These are phyloP conservation scores for Fraxinus angustifolia DNA, from an alignment of 305 asterid species.

Conservation along the genomic window DNA sequence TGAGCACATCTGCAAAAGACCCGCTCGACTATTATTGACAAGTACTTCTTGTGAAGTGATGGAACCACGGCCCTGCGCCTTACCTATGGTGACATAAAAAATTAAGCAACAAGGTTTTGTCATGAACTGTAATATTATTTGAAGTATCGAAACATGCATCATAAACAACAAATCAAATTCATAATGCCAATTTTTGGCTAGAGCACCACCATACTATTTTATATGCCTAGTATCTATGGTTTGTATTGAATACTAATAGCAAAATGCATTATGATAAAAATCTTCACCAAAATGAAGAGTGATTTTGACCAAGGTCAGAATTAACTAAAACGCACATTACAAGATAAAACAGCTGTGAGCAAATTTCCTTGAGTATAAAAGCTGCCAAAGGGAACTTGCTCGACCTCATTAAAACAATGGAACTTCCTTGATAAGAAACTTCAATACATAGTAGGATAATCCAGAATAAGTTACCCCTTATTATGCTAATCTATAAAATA, in stretches of 20 bases:
- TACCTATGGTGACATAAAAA: constrained; percentile 38
- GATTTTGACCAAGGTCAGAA: neutral
- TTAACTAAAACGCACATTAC: neutral
- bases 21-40: constrained; percentile 89
- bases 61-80: constrained; percentile 99
- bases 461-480: neutral
- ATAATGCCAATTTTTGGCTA: neutral
- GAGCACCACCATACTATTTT: neutral
- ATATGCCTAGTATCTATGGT: neutral
- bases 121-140: neutral
- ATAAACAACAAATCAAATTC: neutral
- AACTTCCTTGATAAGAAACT: neutral
- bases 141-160: neutral
- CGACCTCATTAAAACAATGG: neutral
- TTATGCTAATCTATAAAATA: neutral
- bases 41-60: constrained; percentile 96
- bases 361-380: neutral
- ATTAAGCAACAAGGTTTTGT: neutral
- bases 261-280: neutral
- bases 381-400: neutral
- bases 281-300: neutral
- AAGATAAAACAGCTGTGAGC: neutral
- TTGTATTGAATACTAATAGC: neutral
- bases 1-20: constrained; percentile 93
- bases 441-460: neutral